phyloP scores from a whole-genome alignment of 2,329 filamentous ascomycete species.

The Macroventuria anomochaeta region DNA sequence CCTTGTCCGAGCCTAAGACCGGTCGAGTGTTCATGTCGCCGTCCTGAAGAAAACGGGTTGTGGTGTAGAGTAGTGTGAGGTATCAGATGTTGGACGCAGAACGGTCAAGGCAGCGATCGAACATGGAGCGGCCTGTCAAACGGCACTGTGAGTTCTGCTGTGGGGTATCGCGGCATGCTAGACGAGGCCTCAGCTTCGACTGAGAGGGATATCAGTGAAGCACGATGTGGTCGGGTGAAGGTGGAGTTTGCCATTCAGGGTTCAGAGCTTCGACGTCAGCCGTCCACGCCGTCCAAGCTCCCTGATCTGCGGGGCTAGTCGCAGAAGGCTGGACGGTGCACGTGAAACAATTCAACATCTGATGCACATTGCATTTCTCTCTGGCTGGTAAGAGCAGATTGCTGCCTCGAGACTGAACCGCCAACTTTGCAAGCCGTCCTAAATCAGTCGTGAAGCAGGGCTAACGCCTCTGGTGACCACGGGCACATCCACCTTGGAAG shows the following conservation, averaged over 20 bases:
- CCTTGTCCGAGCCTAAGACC: conserved; percentile 77
- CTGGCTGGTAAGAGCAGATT: too few relatives aligned
- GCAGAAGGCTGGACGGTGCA: background rate
- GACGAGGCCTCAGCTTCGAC: conserved; percentile 25
- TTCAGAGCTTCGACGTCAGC: conserved; percentile 19
- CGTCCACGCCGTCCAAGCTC: conserved; percentile 5
- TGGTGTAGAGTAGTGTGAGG: conserved; percentile 14
- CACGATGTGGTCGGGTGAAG: conserved; percentile 1
- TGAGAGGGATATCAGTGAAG: conserved; percentile 18
- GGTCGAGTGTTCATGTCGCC: conserved; percentile 83
- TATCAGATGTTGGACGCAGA: conserved; percentile 11
- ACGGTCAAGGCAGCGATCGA: conserved; percentile 12
- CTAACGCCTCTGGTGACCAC: too few relatives aligned
- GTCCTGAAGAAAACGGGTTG: background rate
- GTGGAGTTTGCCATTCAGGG: conserved; percentile 3
- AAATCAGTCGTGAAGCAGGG: too few relatives aligned
- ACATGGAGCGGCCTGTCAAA: conserved; percentile 21
- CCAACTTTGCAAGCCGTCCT: too few relatives aligned
- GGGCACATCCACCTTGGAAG: background rate
- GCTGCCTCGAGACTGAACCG: too few relatives aligned
- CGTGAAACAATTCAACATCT: conserved; percentile 4
- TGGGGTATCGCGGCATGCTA: conserved; percentile 30
- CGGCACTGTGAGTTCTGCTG: conserved; percentile 20
- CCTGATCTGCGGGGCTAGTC: conserved; percentile 18
- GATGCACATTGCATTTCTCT: too few relatives aligned